These are phyloP conservation scores for Scheffersomyces stipitis DNA, from an alignment of 805 yeast genomes.

Conservation along the genomic window DNA sequence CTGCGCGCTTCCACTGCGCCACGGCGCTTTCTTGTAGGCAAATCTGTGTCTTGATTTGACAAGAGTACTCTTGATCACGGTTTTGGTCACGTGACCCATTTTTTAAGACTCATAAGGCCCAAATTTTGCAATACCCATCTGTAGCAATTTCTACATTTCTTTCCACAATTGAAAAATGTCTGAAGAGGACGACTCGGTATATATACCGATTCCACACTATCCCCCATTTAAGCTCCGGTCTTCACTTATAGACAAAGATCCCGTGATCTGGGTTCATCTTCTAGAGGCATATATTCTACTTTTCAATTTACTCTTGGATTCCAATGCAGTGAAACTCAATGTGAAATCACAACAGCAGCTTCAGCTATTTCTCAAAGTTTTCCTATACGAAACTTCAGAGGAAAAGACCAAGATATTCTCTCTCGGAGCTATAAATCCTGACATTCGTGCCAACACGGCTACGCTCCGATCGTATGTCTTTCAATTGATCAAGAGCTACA, in stretches of 20 bases:
- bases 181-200: not conserved
- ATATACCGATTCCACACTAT: conserved; percentile 63
- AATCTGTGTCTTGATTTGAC: too few relatives aligned
- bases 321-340: conserved; percentile 34
- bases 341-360: conserved; percentile 59
- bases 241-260: conserved; percentile 77
- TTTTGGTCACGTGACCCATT: too few relatives aligned
- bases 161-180: too few relatives aligned
- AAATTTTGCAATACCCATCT: too few relatives aligned
- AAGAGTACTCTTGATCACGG: too few relatives aligned
- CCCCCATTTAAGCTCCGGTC: conserved; percentile 78
- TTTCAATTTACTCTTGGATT: conserved; percentile 47
- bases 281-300: conserved; percentile 61
- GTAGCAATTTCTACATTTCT: too few relatives aligned
- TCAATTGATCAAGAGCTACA: conserved; percentile 48
- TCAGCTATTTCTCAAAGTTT: conserved; percentile 54
- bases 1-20: conserved; percentile 99
- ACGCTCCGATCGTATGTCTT: conserved; percentile 51
- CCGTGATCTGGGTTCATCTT: conserved; percentile 78
- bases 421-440: conserved; percentile 71
- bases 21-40: conserved; percentile 67
- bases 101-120: too few relatives aligned
- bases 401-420: conserved; percentile 64
- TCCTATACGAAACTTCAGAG: conserved; percentile 57
- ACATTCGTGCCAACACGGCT: conserved; percentile 55